Conservation (phyloP, 768 basidiomycete species). For the Amanita rubescens region DNA sequence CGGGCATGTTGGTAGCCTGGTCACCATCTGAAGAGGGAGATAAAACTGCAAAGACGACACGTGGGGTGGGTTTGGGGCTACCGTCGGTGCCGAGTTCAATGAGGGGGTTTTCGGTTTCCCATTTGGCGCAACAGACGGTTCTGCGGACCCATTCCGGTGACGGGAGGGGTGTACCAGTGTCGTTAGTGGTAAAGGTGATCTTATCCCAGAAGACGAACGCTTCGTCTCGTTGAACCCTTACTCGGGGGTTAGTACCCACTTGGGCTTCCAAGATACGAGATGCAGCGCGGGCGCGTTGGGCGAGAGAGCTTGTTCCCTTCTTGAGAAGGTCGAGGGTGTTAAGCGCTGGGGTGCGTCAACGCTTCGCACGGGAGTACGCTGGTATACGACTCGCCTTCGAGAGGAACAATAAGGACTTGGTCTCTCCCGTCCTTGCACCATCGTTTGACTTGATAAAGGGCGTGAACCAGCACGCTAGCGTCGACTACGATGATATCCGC, state of each 20-base stretch:
- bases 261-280: conserved; percentile 86
- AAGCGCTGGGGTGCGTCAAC: conserved; percentile 81
- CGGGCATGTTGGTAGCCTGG: conserved; percentile 29
- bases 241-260: conserved; percentile 76
- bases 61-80: conserved; percentile 20
- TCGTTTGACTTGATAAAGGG: conserved; percentile 69
- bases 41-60: conserved; percentile 58
- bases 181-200: conserved; percentile 48
- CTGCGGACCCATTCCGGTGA: conserved; percentile 84
- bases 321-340: conserved; percentile 91
- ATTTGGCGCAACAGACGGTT: conserved; percentile 75
- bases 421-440: conserved; percentile 74
- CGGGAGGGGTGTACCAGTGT: conserved; percentile 18
- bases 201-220: conserved; percentile 80
- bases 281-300: conserved; percentile 78
- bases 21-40: conserved; percentile 20
- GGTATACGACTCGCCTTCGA: conserved; percentile 60
- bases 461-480: conserved; percentile 76
- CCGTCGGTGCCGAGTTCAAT: neutral
- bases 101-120: conserved; percentile 49
- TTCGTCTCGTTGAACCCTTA: conserved; percentile 75
- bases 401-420: conserved; percentile 76
- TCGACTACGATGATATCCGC: conserved; percentile 75
- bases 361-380: neutral
- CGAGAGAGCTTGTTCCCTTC: conserved; percentile 75